Percentiles rank a stretch among this genome's conserved stretches.
Evolutionary conservation across 805 yeast genomes (phyloP).

Genomic region (Helenozyma rhizophorensis): DNA sequence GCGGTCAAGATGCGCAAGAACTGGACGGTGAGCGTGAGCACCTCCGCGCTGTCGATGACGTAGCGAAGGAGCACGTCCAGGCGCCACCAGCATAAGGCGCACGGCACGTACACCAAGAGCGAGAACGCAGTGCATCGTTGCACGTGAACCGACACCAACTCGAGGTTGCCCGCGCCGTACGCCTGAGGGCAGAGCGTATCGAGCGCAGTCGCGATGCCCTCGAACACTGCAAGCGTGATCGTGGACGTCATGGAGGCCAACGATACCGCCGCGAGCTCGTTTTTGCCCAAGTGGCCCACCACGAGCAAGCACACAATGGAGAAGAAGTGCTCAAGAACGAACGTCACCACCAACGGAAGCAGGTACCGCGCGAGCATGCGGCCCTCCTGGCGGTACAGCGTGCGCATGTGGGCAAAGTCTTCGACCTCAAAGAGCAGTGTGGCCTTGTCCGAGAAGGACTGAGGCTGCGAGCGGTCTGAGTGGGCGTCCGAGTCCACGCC

Average conservation of each 20-base stretch:
- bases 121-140: conserved; percentile 36
- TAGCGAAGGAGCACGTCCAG: conserved; percentile 23
- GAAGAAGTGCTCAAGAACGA: conserved; percentile 40
- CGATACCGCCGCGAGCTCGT: conserved; percentile 43
- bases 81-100: conserved; percentile 39
- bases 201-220: conserved; percentile 43
- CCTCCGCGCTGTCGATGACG: conserved; percentile 31
- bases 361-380: conserved; percentile 28
- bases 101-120: conserved; percentile 32
- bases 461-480: conserved; percentile 2
- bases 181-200: conserved; percentile 46
- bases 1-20: conserved; percentile 32
- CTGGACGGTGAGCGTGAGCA: conserved; percentile 28
- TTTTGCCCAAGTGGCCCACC: conserved; percentile 43
- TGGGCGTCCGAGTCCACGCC: conserved; percentile 17
- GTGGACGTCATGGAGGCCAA: conserved; percentile 43
- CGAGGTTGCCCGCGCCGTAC: conserved; percentile 39
- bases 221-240: conserved; percentile 41
- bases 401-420: conserved; percentile 30
- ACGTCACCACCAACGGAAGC: conserved; percentile 38
- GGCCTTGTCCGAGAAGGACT: conserved; percentile 7
- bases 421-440: conserved; percentile 16
- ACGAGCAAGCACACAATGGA: conserved; percentile 39
- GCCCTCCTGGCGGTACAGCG: conserved; percentile 25
- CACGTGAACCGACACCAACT: conserved; percentile 32